Evolutionary conservation across 768 basidiomycete species (phyloP), one percentile per base, ranked within the genome.

Genomic region (Cystobasidiopsis lactophilus): DNA sequence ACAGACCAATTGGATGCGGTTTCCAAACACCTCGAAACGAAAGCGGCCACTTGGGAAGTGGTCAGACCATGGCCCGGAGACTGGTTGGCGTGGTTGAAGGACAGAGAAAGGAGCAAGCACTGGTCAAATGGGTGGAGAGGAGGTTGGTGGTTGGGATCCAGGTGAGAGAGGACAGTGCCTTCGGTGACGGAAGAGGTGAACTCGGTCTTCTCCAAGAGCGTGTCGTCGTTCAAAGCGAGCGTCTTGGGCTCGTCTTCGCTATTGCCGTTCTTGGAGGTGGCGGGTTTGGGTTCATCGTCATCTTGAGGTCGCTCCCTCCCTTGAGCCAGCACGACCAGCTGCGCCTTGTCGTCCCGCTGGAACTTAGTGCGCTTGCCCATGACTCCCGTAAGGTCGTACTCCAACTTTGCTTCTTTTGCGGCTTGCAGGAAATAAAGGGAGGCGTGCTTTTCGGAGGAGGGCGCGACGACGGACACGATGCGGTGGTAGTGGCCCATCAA

Each of bases 291-390:
- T 21, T 51, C 24, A 10, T 50, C 55, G 24, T 47, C 48, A 46
- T n/a, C n/a, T 59, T 60, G 51, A 60, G 61, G 40, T 64, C 68
- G 37, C 49, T 74, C 66, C 51, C 77, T 75, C 56, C 85, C 85
- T 64, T 88, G 76, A n/a, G 93, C 91, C 19, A 98, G 75, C 23
- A 98, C 71, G 39, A 96, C 82, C 47, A 98, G 77, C 67, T 98
- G 93, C 51, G 80, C 82, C 52, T 82, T 69, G 31, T 85, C 81
- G 50, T 69, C 75, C 56, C 80, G 72, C 66, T 98, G 93, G 66
- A 82, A 98, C 66, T 85, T 91, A 11, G 93, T 98, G 55, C 85
- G 75, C 67, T 80, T 85, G 38, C 93, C 93, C 50, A 89, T 71
- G 10, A 86, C 84, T 7, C 93, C 93, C 0, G 85, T 89, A 50